These are phyloP conservation scores for Papiliotrema flavescens DNA, from an alignment of 1,284 basidiomycete genomes.

Conservation along the genomic window DNA sequence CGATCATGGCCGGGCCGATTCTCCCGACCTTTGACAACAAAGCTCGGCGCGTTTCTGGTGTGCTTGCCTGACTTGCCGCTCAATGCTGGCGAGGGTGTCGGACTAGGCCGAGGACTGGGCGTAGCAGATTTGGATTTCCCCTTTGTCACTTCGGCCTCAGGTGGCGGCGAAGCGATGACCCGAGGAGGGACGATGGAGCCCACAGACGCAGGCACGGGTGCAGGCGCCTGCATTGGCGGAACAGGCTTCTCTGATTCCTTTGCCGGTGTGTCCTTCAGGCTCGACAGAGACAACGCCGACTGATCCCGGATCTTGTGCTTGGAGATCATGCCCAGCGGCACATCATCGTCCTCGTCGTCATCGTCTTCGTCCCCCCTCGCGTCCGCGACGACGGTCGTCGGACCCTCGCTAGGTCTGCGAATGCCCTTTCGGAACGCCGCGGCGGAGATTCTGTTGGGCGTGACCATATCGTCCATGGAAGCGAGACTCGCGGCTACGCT, in stretches of 20 bases:
- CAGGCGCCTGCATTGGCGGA: not conserved
- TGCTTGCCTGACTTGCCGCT: not conserved
- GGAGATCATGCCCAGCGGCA: constrained; percentile 31
- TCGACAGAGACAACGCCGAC: not conserved
- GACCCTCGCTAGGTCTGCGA: constrained; percentile 30
- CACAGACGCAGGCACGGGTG: no score
- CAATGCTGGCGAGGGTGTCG: not conserved
- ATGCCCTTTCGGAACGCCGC: constrained; percentile 40
- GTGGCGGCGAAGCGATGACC: not conserved
- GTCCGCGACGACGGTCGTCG: constrained; percentile 8
- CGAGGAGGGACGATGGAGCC: no score
- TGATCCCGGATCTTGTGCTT: constrained; percentile 7
- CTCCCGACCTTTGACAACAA: not conserved
- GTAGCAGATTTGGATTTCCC: not conserved
- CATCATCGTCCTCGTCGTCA: constrained; percentile 34
- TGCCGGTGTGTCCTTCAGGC: not conserved
- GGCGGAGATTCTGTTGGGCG: constrained; percentile 28
- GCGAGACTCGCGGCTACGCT: constrained; percentile 29
- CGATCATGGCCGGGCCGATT: no score
- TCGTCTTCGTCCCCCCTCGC: constrained; percentile 7
- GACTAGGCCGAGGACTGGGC: constrained; percentile 3
- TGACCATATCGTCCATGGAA: constrained; percentile 21
- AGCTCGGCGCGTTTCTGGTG: not conserved
- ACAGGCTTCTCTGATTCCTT: not conserved
- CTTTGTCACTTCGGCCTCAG: not conserved